Conservation (phyloP, 768 basidiomycete genomes). For the Russula abietina region DNA sequence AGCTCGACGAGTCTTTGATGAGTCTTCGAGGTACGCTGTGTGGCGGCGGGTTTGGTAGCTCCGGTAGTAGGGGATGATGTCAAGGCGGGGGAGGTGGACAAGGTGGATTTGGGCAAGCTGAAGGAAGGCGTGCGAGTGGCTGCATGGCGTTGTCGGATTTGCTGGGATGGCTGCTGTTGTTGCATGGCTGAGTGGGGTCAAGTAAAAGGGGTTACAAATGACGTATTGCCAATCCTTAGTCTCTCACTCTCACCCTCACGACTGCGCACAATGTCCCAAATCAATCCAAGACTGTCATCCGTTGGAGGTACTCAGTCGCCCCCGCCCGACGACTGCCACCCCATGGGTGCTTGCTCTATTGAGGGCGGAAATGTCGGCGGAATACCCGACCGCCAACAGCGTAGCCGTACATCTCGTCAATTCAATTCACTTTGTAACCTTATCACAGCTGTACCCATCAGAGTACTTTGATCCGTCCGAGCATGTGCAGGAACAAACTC, state of each 20-base stretch:
- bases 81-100: background rate
- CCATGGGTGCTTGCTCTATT: constrained; percentile 24
- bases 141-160: background rate
- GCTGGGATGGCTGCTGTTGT: constrained; percentile 8
- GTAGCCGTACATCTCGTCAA: constrained; percentile 14
- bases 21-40: constrained; percentile 82
- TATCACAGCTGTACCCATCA: background rate
- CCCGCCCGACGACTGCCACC: constrained; percentile 17
- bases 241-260: background rate
- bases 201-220: constrained; percentile 5
- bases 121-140: constrained; percentile 6
- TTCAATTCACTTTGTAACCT: background rate
- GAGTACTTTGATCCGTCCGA: constrained; percentile 20
- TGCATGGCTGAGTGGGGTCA: background rate
- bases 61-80: background rate
- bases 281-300: background rate
- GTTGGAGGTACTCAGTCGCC: constrained; percentile 23
- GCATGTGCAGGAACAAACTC: constrained; percentile 4
- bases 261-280: constrained; percentile 8
- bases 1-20: constrained; percentile 87
- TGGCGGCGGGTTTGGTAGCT: constrained; percentile 22
- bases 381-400: constrained; percentile 23
- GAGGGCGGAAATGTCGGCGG: constrained; percentile 20
- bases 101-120: background rate
- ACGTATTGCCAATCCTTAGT: background rate